Evolutionary conservation across 2,329 filamentous ascomycete genomes (phyloP), one percentile per base, ranked within the genome.

Genomic region (Alternaria triticimaculans): DNA sequence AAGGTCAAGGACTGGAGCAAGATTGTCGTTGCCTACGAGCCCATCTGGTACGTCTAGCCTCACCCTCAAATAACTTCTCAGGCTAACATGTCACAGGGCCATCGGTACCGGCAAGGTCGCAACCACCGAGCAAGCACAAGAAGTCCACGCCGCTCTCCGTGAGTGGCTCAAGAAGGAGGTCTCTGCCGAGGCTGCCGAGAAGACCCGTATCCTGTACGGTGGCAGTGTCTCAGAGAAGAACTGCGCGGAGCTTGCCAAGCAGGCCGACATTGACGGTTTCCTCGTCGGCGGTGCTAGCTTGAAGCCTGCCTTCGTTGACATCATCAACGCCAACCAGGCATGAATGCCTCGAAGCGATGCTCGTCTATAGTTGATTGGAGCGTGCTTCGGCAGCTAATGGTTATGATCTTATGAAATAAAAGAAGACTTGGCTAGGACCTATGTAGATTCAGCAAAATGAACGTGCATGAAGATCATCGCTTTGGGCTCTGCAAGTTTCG

Each of bases 211-310:
- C 81, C 90, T 99, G 80, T 99, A 99, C 84, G 96, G 96, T 72
- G 96, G 96, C 80, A 96, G 92, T 76, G 96, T 99, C 77, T 96
- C 87, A 80, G 96, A 97, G 88, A 97, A 97, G 92, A 99, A 99
- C 89, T 96, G 93, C 87, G 88, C 87, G 79, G 95, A 98, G 70
- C 88, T 99, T 76, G 89, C 92, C 81, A 95, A 94, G 87, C 89
- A 98, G 88, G 82, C 88, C 69, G 96, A 99, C 83, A 97, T 99
- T 82, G 96, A 99, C 82, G 96, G 96, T 63, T 98, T 98, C 90
- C 88, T 98, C 73, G 95, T 98, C 72, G 95, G 95, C 71, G 95
- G 95, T 83, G 95, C 95, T 80, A 96, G 92, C 82, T 89, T 98
- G 85, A 98, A 98, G 90, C 95, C 95, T 80, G 94, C 93, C 72